Evolutionary conservation across 352 stramenopile species (phyloP).

Genomic region (Phytopythium ostracodes): DNA sequence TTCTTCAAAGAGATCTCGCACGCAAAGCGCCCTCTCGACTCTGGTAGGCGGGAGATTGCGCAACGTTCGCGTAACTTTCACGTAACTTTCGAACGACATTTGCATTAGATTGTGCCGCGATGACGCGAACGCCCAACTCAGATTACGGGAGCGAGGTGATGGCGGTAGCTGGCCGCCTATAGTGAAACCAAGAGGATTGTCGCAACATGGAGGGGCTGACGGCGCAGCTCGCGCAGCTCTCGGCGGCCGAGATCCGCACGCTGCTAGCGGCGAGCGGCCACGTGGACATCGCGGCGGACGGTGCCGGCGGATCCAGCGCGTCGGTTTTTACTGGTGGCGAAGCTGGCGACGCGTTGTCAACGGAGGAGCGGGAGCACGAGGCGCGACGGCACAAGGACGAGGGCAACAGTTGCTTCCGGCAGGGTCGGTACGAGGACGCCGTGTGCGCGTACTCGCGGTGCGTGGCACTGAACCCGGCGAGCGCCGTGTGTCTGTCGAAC

Average conservation of each 20-base stretch:
- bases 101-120: neutral
- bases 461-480: slow-evolving; percentile 33
- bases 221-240: slow-evolving; percentile 30
- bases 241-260: slow-evolving; percentile 21
- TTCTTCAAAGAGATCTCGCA: slow-evolving; percentile 5
- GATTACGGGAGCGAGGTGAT: neutral
- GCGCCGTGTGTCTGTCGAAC: slow-evolving; percentile 58
- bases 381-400: slow-evolving; percentile 30
- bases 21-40: neutral
- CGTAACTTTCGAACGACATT: too few species aligned
- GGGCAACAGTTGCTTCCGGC: slow-evolving; percentile 55
- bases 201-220: slow-evolving; percentile 8
- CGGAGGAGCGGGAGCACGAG: slow-evolving; percentile 4
- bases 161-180: neutral
- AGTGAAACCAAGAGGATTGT: neutral
- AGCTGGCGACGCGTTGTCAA: neutral
- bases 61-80: slow-evolving; percentile 9
- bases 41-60: slow-evolving; percentile 1
- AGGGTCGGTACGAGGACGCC: slow-evolving; percentile 28
- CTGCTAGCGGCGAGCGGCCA: slow-evolving; percentile 32
- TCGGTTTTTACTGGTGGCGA: neutral
- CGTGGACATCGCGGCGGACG: slow-evolving; percentile 11
- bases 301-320: neutral
- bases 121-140: neutral
- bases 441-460: slow-evolving; percentile 48